Conservation (phyloP, 2,329 filamentous ascomycete species). For the Ophiostoma fasciatum region DNA sequence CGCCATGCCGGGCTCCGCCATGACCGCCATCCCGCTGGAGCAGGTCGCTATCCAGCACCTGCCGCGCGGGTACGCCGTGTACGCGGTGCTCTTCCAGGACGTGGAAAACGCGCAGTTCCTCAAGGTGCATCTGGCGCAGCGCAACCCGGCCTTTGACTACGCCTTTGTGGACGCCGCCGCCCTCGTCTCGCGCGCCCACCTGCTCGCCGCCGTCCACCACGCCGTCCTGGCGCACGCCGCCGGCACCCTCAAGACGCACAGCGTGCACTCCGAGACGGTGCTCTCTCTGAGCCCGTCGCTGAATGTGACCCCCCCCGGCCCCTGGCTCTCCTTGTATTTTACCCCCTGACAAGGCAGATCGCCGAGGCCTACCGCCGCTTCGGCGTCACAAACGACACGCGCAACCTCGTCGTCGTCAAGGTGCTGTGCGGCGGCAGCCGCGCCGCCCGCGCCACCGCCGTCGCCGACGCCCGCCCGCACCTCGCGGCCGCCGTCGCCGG, state of each 20-base stretch:
- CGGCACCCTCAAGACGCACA: constrained; percentile 54
- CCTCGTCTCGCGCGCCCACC: constrained; percentile 57
- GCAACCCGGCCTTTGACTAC: constrained; percentile 80
- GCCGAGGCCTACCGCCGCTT: constrained; percentile 82
- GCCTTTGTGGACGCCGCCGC: constrained; percentile 78
- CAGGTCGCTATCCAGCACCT: constrained; percentile 62
- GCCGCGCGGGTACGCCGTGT: constrained; percentile 49
- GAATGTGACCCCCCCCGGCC: constrained; percentile 39
- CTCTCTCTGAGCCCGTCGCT: constrained; percentile 66
- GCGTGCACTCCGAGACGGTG: constrained; percentile 81
- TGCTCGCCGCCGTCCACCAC: constrained; percentile 62
- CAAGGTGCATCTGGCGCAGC: constrained; percentile 68
- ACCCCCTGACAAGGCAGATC: constrained; percentile 42
- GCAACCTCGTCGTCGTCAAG: constrained; percentile 66
- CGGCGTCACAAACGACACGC: constrained; percentile 59
- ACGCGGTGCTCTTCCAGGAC: constrained; percentile 60
- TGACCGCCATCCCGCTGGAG: constrained; percentile 38
- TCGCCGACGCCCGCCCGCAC: constrained; percentile 41
- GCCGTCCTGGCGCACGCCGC: constrained; percentile 54
- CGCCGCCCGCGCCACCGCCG: constrained; percentile 24
- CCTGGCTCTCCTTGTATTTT: constrained; percentile 1
- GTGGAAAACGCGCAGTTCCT: constrained; percentile 67
- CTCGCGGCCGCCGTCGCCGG: constrained; percentile 49
- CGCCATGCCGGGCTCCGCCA: too few species aligned
- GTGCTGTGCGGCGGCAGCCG: constrained; percentile 39